Base-by-base conservation (phyloP, 2,329 filamentous ascomycete genomes). In the Pyricularia pennisetigena region DNA sequence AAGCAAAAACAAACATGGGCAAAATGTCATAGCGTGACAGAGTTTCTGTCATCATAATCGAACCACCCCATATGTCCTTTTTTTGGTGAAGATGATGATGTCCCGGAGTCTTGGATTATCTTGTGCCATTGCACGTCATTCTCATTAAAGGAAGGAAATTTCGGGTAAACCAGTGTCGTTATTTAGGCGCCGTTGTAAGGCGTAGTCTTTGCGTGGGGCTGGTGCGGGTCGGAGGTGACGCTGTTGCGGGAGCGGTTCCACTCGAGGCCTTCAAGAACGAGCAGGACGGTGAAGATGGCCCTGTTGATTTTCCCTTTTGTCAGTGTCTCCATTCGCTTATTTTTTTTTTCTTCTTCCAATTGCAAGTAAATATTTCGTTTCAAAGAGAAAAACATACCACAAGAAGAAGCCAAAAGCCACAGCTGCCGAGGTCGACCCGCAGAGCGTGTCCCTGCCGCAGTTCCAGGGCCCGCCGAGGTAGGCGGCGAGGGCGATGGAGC, bases 401-500 rank as follows among this genome's bases (percentile, higher is more conserved):
- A 86, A 81, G 74, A 91, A 86, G 72, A 89, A 90, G 6, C 83
- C 88, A 73, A 92, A 89, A 0, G 85, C 89, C 9, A 86, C 82
- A 2, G 85, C 87, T 4, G 89, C 89, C 78, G 90, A 86, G 9
- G 85, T 79, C 12, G 85, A 80, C 63, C 82, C 81, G 77, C 91
- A 94, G 20, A 81, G 82, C 23, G 77, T 80, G 61, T 82, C 80
- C 65, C 78, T 80, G 61, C 79, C 82, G 74, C 87, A 88, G 68
- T 84, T 80, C 9, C 75, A 78, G 0, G 86, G 80, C 20, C 85
- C 82, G 67, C 85, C 85, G 69, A 93, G 78, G 68, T 82, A 82
- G 24, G 88, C 89, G 0, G 90, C 92, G 12, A 94, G 78, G 0
- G 92, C 92, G 72, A 96, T 88, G 73, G 93, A 90, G 7, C 92